Conservation (phyloP, 2,329 filamentous ascomycete genomes). For the Hymenoscyphus scutula region DNA sequence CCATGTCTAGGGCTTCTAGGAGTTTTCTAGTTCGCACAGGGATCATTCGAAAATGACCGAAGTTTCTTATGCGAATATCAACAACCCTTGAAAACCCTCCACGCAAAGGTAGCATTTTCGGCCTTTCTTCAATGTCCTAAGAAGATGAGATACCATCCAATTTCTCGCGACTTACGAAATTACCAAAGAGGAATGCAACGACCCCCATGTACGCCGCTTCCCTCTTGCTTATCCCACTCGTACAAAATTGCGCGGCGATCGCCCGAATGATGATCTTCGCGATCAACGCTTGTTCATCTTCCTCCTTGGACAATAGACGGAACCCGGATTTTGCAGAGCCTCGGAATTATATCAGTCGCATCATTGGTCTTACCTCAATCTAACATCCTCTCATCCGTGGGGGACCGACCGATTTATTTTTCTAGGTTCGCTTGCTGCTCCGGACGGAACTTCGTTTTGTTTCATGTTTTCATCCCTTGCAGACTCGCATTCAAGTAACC, state of each 20-base stretch:
- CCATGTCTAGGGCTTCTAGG: not conserved
- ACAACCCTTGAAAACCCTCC: not conserved
- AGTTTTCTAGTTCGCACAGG: not conserved
- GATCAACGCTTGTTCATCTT: not conserved
- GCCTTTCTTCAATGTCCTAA: too few species aligned
- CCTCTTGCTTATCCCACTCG: not conserved
- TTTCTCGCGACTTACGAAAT: not conserved
- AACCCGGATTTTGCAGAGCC: not conserved
- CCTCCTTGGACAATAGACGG: not conserved
- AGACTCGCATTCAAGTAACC: too few species aligned
- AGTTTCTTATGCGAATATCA: not conserved
- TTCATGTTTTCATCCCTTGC: too few species aligned
- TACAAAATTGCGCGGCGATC: not conserved
- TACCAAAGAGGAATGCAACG: too few species aligned
- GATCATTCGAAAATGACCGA: not conserved
- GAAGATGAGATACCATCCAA: not conserved
- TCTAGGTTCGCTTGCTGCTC: not conserved
- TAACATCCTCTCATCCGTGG: not conserved
- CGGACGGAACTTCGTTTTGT: not conserved
- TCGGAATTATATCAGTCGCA: not conserved
- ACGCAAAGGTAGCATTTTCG: not conserved
- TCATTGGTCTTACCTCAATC: not conserved
- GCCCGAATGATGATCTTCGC: not conserved
- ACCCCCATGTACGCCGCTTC: not conserved
- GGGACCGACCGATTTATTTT: not conserved